These are phyloP conservation scores for Cryptococcus sp. DNA, from an alignment of 1,284 basidiomycete genomes.

Conservation along the genomic window DNA sequence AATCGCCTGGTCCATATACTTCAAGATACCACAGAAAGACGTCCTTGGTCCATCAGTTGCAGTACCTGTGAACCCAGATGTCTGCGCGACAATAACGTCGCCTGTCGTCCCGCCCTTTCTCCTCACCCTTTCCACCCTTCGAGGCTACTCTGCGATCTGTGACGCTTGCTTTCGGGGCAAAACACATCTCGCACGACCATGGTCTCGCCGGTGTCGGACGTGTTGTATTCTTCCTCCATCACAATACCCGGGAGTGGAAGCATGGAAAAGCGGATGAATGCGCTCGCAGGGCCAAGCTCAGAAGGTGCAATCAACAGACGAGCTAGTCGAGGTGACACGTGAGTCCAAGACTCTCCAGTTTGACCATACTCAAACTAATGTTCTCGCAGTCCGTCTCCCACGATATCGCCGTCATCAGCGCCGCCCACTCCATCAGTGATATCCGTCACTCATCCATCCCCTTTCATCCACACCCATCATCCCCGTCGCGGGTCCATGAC, in stretches of 20 bases:
- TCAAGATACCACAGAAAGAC: no score
- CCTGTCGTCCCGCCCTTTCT: no score
- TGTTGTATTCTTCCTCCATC: conserved; percentile 7
- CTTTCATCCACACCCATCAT: conserved; percentile 54
- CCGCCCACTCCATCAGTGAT: conserved; percentile 47
- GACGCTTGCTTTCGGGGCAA: no score
- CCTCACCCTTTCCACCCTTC: no score
- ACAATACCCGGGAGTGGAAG: conserved; percentile 16
- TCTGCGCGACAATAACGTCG: no score
- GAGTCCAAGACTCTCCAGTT: conserved; percentile 4
- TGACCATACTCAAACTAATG: neutral
- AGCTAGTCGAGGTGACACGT: conserved; percentile 16
- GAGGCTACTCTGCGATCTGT: no score
- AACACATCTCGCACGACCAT: no score
- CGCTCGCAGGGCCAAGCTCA: conserved; percentile 34
- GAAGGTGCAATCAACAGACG: conserved; percentile 29
- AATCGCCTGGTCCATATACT: no score
- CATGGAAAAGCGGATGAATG: conserved; percentile 14
- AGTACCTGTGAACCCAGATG: no score
- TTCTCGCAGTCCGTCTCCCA: conserved; percentile 8
- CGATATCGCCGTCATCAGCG: conserved; percentile 44
- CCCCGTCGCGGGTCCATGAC: conserved; percentile 51
- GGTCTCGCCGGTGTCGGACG: no score
- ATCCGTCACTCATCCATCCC: conserved; percentile 48
- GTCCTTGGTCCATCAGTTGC: no score